These are phyloP conservation scores for Diaporthe longicolla DNA, from an alignment of 2,329 filamentous ascomycete genomes.

Conservation along the genomic window DNA sequence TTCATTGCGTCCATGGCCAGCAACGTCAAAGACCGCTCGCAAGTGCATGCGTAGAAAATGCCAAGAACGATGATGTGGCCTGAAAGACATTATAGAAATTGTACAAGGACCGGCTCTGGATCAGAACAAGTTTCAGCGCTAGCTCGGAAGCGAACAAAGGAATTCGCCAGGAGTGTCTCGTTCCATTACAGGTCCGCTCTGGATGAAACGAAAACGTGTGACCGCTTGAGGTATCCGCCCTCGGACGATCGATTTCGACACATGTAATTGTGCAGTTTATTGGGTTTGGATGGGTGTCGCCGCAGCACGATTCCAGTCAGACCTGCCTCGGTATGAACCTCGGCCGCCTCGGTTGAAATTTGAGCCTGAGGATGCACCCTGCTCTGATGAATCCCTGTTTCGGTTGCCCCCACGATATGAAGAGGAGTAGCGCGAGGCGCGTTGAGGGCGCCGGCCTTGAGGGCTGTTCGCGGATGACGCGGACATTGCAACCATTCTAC, in stretches of 20 bases:
- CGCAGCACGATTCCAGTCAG: slow-evolving; percentile 57
- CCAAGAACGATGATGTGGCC: slow-evolving; percentile 25
- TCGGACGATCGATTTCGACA: slow-evolving; percentile 6
- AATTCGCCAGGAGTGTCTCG: slow-evolving; percentile 23
- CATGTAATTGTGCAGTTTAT: slow-evolving; percentile 25
- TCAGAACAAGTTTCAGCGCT: slow-evolving; percentile 26
- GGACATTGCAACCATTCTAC: slow-evolving; percentile 56
- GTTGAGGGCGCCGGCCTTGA: slow-evolving; percentile 47
- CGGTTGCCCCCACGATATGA: slow-evolving; percentile 42
- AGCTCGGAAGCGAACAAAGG: slow-evolving; percentile 32
- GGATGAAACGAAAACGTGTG: slow-evolving; percentile 31
- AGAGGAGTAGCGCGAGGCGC: slow-evolving; percentile 42
- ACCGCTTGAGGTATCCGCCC: slow-evolving; percentile 5
- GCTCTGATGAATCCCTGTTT: slow-evolving; percentile 49
- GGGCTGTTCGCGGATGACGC: slow-evolving; percentile 51
- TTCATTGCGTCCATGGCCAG: slow-evolving; percentile 36
- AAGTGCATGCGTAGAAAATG: slow-evolving; percentile 29
- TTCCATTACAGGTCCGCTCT: slow-evolving; percentile 33
- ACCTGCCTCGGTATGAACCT: slow-evolving; percentile 57
- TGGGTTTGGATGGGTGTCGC: slow-evolving; percentile 47
- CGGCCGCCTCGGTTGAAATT: slow-evolving; percentile 53
- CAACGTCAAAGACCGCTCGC: slow-evolving; percentile 16
- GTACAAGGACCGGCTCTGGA: slow-evolving; percentile 39
- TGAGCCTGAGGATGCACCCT: slow-evolving; percentile 44
- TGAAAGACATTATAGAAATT: slow-evolving; percentile 37